phyloP scores from a whole-genome alignment of 2,329 filamentous ascomycete genomes.

The Calonectria crousiana region DNA sequence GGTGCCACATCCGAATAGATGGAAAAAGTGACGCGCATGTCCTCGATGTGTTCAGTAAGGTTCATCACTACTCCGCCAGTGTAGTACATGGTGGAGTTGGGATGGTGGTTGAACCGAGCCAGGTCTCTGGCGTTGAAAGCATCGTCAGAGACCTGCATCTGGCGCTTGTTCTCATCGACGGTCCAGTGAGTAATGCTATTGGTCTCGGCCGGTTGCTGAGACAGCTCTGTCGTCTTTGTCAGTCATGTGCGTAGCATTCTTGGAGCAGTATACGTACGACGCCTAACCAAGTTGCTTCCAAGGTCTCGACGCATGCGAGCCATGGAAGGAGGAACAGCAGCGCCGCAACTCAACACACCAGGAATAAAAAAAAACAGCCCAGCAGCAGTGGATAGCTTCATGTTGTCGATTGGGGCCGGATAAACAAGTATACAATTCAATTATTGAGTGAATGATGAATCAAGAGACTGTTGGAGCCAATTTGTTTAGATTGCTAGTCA shows the following conservation, averaged over 20 bases:
- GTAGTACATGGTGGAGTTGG: conserved; percentile 8
- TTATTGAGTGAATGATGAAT: background rate
- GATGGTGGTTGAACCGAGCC: conserved; percentile 3
- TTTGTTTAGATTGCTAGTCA: background rate
- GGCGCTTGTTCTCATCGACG: background rate
- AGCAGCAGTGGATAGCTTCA: background rate
- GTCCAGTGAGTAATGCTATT: background rate
- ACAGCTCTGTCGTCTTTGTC: background rate
- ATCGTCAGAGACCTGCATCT: conserved; percentile 15
- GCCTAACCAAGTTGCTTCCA: background rate
- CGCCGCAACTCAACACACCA: background rate
- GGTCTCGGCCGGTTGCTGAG: background rate
- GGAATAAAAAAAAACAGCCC: background rate
- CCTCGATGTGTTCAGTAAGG: background rate
- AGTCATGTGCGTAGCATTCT: background rate
- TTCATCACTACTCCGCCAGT: background rate
- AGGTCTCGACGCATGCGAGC: background rate
- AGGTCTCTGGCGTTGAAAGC: conserved; percentile 5
- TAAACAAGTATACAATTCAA: background rate
- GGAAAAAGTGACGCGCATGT: conserved; percentile 3
- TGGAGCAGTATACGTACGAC: background rate
- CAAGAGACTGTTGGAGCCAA: background rate
- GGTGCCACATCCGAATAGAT: background rate
- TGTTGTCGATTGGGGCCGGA: background rate
- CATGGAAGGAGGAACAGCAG: background rate